Conservation (phyloP, 805 yeast species). For the Sugiyamaella valdiviana region DNA sequence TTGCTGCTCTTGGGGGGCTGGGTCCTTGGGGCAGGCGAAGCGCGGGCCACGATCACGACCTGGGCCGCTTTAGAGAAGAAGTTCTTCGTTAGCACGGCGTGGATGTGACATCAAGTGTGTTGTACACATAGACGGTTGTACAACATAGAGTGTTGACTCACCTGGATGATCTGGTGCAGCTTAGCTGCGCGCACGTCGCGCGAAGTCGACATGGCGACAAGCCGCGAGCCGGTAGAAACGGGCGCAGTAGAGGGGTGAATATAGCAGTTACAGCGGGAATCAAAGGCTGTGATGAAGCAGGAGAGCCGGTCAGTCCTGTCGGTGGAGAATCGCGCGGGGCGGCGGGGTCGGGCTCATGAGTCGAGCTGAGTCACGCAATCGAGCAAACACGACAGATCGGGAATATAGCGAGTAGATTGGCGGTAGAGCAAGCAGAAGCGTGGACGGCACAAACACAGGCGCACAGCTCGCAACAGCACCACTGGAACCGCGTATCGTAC, state of each 20-base stretch:
- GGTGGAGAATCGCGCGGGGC: no score
- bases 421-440: no score
- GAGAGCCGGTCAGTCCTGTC: no score
- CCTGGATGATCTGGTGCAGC: constrained; percentile 21
- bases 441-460: no score
- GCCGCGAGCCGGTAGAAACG: no score
- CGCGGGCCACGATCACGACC: constrained; percentile 31
- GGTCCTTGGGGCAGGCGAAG: constrained; percentile 21
- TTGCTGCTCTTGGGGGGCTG: constrained; percentile 23
- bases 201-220: constrained; percentile 2
- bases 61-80: constrained; percentile 37
- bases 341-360: background rate
- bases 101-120: background rate
- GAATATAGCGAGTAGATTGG: no score
- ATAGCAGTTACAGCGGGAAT: no score
- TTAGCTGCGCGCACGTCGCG: constrained; percentile 9
- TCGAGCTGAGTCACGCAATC: background rate
- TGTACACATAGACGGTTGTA: no score
- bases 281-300: background rate
- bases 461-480: no score
- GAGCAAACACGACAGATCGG: no score
- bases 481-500: no score
- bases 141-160: constrained; percentile 11
- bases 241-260: no score
- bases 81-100: constrained; percentile 28